Evolutionary conservation across 495 filamentous ascomycete genomes (phyloP), one percentile per base, ranked within the genome.

Genomic region (Amphirosellinia nigrospora): DNA sequence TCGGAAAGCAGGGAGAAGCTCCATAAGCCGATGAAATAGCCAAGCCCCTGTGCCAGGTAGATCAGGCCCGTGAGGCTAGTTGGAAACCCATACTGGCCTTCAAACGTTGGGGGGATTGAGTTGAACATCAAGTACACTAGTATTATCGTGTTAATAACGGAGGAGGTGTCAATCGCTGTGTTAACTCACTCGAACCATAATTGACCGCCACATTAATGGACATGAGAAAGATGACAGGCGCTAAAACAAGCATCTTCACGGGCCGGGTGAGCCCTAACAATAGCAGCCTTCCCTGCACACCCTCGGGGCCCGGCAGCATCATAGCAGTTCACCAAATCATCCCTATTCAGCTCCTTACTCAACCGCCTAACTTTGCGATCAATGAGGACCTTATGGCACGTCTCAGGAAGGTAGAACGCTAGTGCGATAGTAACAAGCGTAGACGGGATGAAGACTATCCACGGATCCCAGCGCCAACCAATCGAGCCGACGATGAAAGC

Each of bases 191-290:
- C 46, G 90, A 89, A 15, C 90, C 89, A 74, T 94, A 94, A 11
- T 89, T 84, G 72, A 93, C 89, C 48, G 90, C 86, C 80, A 93
- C 89, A 79, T 93, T 94, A 4, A 92, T 66, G 4, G 88, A 91
- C 30, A 93, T 85, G 36, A 91, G 78, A 69, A 90, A 86, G 32
- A 92, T 88, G 69, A 93, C 92, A 5, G 90, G 89, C 46, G 79
- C 87, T 64, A 81, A 80, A n/a, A 86, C 68, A 16, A 89, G 82
- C 81, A 89, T 83, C 73, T 88, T 88, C 19, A 82, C 41, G 1
- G 87, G 87, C 4, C 87, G 82, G 9, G 85, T 69, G 48, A 89
- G 83, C 21, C 83, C 81, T 7, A 71, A 69, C 3, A 68, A 38
- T 19, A 85, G 72, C 19, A 80, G 68, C 3, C 26, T 38, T 34